Percentiles rank a stretch among this genome's conserved stretches.
Conservation (phyloP, 306 rosid species). For the Trifolium subterraneum region DNA sequence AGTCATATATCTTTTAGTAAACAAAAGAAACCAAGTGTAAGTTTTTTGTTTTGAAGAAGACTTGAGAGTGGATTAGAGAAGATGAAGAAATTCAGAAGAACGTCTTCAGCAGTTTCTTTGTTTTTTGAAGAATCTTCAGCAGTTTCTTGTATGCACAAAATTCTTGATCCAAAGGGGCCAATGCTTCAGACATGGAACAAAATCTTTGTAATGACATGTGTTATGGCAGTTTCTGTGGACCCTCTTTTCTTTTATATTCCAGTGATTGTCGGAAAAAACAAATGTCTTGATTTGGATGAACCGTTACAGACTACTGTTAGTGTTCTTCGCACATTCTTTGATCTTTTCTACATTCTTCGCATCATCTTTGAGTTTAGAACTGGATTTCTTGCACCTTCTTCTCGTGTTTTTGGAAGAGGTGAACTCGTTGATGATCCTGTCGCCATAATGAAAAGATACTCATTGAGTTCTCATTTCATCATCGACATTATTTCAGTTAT, state of each 20-base stretch:
- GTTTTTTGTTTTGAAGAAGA: conserved; percentile 39
- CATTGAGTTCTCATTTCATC: conserved; percentile 61
- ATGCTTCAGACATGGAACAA: conserved; percentile 87
- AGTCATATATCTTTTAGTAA: too few relatives aligned
- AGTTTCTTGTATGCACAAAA: conserved; percentile 42
- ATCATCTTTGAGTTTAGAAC: conserved; percentile 79
- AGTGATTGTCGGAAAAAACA: conserved; percentile 15
- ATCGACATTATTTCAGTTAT: conserved; percentile 81
- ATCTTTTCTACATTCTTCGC: conserved; percentile 70
- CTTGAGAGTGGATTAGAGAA: conserved; percentile 39
- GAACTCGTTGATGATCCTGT: conserved; percentile 63
- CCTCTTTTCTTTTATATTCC: conserved; percentile 85
- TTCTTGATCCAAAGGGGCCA: conserved; percentile 78
- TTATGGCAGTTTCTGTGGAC: conserved; percentile 78
- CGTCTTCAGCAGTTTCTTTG: conserved; percentile 35
- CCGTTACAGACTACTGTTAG: conserved; percentile 53
- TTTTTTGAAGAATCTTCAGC: conserved; percentile 42
- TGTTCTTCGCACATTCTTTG: conserved; percentile 81
- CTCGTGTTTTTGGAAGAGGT: conserved; percentile 86
- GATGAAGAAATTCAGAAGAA: conserved; percentile 41
- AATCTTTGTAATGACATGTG: conserved; percentile 75
- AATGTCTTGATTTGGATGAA: conserved; percentile 52
- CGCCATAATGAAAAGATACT: conserved; percentile 73
- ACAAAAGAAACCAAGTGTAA: conserved; percentile 45
- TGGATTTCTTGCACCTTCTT: conserved; percentile 77